These are phyloP conservation scores for Jamesozyma piceae DNA, from an alignment of 805 yeast species.

Conservation along the genomic window DNA sequence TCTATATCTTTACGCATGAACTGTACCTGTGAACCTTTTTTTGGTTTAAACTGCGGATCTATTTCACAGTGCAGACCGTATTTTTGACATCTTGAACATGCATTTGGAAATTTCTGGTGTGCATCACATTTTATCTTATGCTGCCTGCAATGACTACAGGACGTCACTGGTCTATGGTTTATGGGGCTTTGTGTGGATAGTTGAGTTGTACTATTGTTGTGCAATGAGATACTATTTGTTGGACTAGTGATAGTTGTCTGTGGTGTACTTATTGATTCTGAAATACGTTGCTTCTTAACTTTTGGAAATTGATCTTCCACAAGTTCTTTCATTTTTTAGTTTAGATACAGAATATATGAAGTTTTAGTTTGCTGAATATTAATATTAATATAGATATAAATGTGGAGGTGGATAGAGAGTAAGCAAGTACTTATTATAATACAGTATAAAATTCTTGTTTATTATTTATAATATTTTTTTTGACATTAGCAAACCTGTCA, in stretches of 20 bases:
- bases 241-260: not conserved
- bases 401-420: too few species aligned
- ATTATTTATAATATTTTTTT: too few species aligned
- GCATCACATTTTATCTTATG: conserved; percentile 93
- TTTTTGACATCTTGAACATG: conserved; percentile 75
- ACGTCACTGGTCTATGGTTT: conserved; percentile 76
- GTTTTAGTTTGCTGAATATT: too few species aligned
- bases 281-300: not conserved
- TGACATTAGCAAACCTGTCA: too few species aligned
- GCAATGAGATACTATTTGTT: not conserved
- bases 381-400: too few species aligned
- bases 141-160: conserved; percentile 90
- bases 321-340: not conserved
- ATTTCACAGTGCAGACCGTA: conserved; percentile 77
- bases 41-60: conserved; percentile 85
- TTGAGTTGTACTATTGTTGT: not conserved
- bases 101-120: conserved; percentile 65
- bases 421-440: too few species aligned
- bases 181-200: not conserved
- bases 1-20: conserved; percentile 76
- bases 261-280: not conserved
- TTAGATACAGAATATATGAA: not conserved
- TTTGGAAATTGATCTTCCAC: not conserved
- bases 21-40: conserved; percentile 85
- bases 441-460: too few species aligned